phyloP scores from a whole-genome alignment of 2,329 filamentous ascomycete species.

The Xylaria sp. region DNA sequence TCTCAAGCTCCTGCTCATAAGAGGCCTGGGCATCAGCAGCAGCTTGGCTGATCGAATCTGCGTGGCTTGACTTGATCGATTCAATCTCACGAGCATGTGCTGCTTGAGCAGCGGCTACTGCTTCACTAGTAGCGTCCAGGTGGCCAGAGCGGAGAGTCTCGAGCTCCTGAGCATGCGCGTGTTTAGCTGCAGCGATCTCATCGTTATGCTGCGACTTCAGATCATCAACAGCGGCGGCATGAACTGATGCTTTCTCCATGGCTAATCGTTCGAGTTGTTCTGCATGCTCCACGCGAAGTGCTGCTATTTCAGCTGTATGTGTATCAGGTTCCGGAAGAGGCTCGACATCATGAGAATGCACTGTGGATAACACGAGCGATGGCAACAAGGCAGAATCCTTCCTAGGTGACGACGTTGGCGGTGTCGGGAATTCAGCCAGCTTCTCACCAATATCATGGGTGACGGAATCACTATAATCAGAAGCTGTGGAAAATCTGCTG shows the following conservation, averaged over 20 bases:
- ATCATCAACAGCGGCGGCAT: conserved; percentile 42
- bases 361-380: conserved; percentile 56
- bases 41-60: conserved; percentile 39
- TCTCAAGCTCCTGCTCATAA: conserved; percentile 42
- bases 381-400: conserved; percentile 50
- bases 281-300: conserved; percentile 47
- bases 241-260: conserved; percentile 43
- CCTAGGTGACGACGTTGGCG: conserved; percentile 57
- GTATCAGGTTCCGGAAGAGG: conserved; percentile 41
- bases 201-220: conserved; percentile 43
- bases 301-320: conserved; percentile 51
- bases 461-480: conserved; percentile 63
- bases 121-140: conserved; percentile 30
- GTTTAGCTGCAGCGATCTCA: conserved; percentile 30
- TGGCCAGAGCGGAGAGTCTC: conserved; percentile 36
- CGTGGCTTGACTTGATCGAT: conserved; percentile 42
- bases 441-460: conserved; percentile 65
- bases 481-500: conserved; percentile 60
- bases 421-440: conserved; percentile 65
- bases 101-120: conserved; percentile 32
- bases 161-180: conserved; percentile 37
- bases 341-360: conserved; percentile 59
- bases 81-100: conserved; percentile 43
- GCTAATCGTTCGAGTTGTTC: conserved; percentile 42
- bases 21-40: conserved; percentile 38